Evolutionary conservation across 129 eudicot genomes (phyloP).

Genomic region (Erigeron canadensis): DNA sequence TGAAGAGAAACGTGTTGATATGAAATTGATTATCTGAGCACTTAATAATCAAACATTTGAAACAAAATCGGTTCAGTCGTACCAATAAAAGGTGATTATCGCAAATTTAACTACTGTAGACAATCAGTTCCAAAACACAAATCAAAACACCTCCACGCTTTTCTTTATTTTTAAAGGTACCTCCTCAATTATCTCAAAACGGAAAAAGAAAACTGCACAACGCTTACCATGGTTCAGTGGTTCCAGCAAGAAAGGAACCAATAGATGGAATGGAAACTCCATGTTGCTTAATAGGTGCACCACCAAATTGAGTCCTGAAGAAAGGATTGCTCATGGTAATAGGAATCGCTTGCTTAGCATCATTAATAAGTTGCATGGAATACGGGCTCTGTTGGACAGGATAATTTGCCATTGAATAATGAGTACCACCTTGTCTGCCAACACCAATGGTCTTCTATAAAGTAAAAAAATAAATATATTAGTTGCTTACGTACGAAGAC

Average conservation of each 20-base stretch:
- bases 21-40: background rate
- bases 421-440: slow-evolving; percentile 42
- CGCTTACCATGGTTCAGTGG: slow-evolving; percentile 62
- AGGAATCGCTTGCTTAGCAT: slow-evolving; percentile 42
- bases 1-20: too few relatives aligned
- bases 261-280: slow-evolving; percentile 48
- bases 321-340: slow-evolving; percentile 42
- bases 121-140: background rate
- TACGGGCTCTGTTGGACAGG: slow-evolving; percentile 49
- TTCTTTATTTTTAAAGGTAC: too few relatives aligned
- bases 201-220: background rate
- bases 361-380: slow-evolving; percentile 34
- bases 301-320: slow-evolving; percentile 47
- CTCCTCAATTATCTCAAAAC: background rate
- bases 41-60: background rate
- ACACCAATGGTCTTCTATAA: slow-evolving; percentile 42
- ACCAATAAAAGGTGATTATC: background rate
- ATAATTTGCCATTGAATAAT: slow-evolving; percentile 42
- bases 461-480: slow-evolving; percentile 18
- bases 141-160: background rate
- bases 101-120: background rate
- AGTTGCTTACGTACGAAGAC: background rate
- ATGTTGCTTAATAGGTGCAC: slow-evolving; percentile 51
- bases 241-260: slow-evolving; percentile 51
- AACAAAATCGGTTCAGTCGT: background rate